These are phyloP conservation scores for Carex pumila DNA, from an alignment of 176 grass and related monocot species.

Conservation along the genomic window DNA sequence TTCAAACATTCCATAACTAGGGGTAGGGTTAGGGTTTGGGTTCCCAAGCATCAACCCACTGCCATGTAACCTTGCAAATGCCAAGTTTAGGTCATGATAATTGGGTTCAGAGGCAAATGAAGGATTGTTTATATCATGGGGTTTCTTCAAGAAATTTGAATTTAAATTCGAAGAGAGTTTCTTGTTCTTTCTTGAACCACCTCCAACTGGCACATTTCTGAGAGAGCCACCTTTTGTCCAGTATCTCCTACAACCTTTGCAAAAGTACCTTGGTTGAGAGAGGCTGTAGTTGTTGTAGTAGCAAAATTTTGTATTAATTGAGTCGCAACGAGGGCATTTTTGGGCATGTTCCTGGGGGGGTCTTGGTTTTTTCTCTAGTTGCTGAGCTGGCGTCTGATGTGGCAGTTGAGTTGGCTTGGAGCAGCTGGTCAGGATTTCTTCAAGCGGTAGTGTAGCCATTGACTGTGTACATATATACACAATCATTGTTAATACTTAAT, in stretches of 20 bases:
- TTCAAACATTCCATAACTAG: constrained; percentile 20
- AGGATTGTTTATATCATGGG: constrained; percentile 6
- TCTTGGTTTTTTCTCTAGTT: constrained; percentile 46
- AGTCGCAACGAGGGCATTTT: constrained; percentile 91
- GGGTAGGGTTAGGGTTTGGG: constrained; percentile 14
- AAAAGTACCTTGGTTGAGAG: constrained; percentile 94
- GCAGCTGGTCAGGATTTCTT: constrained; percentile 22
- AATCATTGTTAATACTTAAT: neutral
- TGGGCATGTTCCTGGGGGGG: constrained; percentile 70
- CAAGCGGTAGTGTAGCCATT: constrained; percentile 4
- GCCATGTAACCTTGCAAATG: constrained; percentile 21
- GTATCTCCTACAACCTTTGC: constrained; percentile 92
- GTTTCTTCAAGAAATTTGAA: constrained; percentile 16
- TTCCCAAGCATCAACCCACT: constrained; percentile 25
- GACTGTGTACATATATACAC: neutral
- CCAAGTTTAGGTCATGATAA: constrained; percentile 10
- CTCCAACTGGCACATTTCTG: constrained; percentile 86
- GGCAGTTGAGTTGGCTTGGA: neutral
- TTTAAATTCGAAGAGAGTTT: constrained; percentile 39
- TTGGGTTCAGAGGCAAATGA: constrained; percentile 2
- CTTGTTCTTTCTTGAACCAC: constrained; percentile 95
- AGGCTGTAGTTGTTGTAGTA: constrained; percentile 99
- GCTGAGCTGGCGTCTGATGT: constrained; percentile 3
- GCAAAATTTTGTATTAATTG: constrained; percentile 96
- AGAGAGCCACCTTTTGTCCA: constrained; percentile 95